Evolutionary conservation across 345 rosid genomes (phyloP), one percentile per base, ranked within the genome.

Genomic region (Theobroma cacao): DNA sequence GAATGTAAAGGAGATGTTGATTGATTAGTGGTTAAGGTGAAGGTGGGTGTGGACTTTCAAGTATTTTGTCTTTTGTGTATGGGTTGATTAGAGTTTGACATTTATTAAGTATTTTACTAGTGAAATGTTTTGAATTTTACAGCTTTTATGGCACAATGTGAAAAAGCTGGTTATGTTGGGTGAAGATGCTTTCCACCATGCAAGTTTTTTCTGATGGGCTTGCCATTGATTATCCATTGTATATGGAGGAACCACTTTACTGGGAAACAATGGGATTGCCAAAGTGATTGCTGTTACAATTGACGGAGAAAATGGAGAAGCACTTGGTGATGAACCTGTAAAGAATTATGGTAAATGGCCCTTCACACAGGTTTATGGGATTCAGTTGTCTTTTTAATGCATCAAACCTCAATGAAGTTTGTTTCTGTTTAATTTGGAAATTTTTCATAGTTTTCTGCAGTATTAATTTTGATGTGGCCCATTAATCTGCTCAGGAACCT

Each of bases 321-420:
- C 79, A 45, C 80, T 74, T n/a, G 90, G 91, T 80, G 75, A 78
- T 52, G 65, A 18, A 74, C 93, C 96, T 13, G 84, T 89, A 71
- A 91, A 91, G 83, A 90, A 90, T 78, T 90, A 89, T 81, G 97
- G 97, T 74, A 90, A 90, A 88, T 92, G 97, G 97, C 91, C 92
- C n/a, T 90, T 90, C 79, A 82, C 74, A 76, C 91, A 91, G 79
- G 85, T 85, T 12, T 88, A 83, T 74, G 91, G 94, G 60, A 86
- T 92, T 65, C 94, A 91, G 96, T 93, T 90, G 41, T 28, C 80
- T 55, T 40, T 52, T 72, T 60, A 33, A 43, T 47, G 34, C 66
- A 50, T 78, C 75, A 17, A 31, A 40, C 66, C 58, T 77, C 41
- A 60, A 26, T 48, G 7, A 34, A 33, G 48, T 34, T n/a, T 60